Base-by-base conservation (phyloP, 1,284 basidiomycete genomes). In the Sutorius eximius region DNA sequence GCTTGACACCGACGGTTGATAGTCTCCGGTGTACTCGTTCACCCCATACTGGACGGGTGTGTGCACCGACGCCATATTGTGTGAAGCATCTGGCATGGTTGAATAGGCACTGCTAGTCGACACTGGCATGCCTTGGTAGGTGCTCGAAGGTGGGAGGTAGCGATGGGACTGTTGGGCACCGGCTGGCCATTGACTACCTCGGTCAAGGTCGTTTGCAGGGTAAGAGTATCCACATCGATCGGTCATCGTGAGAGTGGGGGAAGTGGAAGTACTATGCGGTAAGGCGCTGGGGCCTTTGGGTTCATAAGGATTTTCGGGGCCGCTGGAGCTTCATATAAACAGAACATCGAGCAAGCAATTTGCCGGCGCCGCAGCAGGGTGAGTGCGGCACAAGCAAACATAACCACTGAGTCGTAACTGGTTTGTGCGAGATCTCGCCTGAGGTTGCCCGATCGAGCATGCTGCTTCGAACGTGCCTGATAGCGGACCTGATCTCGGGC, bases 271-370 rank as follows among this genome's bases (percentile, higher is more conserved):
- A 27, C 24, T 27, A 42, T 46, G 57, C 44, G 20, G 16, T 29
- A 55, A 48, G 29, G 48, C 24, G 57, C 47, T 55, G 54, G 47
- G 22, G 38, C 27, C 32, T 22, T 55, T 45, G 54, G 70, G 68
- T 71, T 70, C 70, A 70, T 71, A 70, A 53, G 68, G 57, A 16
- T 61, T 70, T 70, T 59, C 68, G 70, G 71, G 42, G 32, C 68
- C 71, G 68, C 65, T 60, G 54, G 45, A 37, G 11, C 45, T 53
- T 56, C 62, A 67, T 66, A 68, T 65, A 61, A 63, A 62, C 55
- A 56, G 57, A 49, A 47, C 51, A 66, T 45, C 51, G 63, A 68
- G 61, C 59, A 51, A 49, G 64, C 59, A 59, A 55, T 53, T 71
- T 69, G 69, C 69, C 67, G 67, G 60, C 55, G 57, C 69, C 59